These are phyloP conservation scores for Suillus occidentalis DNA, from an alignment of 768 basidiomycete genomes.

Conservation along the genomic window DNA sequence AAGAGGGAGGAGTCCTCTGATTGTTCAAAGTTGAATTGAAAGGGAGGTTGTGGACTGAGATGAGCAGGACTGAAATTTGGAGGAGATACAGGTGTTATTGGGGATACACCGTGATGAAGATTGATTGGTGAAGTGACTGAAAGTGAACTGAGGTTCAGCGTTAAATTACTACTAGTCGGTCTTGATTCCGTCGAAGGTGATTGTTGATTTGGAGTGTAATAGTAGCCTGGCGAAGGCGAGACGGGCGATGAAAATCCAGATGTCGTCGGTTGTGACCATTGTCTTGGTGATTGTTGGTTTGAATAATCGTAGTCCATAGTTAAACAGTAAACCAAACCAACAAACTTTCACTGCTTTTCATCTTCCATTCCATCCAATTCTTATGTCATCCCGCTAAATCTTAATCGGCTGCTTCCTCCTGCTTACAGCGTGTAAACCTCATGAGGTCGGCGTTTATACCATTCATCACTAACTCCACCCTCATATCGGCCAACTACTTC, in stretches of 20 bases:
- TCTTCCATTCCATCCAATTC: no score
- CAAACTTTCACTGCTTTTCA: no score
- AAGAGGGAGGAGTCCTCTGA: constrained; percentile 27
- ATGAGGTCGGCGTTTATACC: no score
- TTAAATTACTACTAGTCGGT: constrained; percentile 43
- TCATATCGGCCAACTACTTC: no score
- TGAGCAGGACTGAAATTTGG: constrained; percentile 42
- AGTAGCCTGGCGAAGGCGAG: constrained; percentile 22
- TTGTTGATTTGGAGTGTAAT: constrained; percentile 19
- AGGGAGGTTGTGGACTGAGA: constrained; percentile 42
- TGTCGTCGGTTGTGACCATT: constrained; percentile 27
- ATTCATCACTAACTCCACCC: no score
- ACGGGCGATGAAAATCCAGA: constrained; percentile 27
- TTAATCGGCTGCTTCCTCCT: no score
- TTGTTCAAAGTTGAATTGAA: constrained; percentile 53
- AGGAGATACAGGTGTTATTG: constrained; percentile 61
- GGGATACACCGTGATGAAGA: constrained; percentile 43
- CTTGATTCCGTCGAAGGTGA: constrained; percentile 18
- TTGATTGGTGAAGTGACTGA: constrained; percentile 66
- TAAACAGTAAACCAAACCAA: no score
- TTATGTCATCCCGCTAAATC: no score
- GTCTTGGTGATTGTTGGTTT: constrained; percentile 36
- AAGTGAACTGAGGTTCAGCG: constrained; percentile 68
- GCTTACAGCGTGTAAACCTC: no score
- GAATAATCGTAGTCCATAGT: constrained; percentile 31